Conservation (phyloP, 176 grass and related monocot species). For the Bonia amplexicaulis region DNA sequence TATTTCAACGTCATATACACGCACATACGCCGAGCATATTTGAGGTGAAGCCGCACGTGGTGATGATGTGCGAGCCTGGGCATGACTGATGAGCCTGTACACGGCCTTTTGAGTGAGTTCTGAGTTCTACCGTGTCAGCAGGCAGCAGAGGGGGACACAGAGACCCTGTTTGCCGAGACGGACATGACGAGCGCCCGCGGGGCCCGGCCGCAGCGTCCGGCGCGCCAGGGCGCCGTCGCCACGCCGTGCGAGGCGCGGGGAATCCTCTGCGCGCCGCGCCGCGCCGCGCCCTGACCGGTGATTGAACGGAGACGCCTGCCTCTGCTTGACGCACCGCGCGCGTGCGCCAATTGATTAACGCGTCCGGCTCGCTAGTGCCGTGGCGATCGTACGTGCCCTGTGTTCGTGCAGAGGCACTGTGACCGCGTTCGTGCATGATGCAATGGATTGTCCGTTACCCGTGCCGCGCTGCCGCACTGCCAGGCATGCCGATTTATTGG, state of each 20-base stretch:
- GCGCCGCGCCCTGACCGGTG: not conserved
- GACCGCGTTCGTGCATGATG: constrained; percentile 38
- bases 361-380: not conserved
- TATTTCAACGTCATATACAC: no score
- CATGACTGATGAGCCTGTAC: not conserved
- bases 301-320: not conserved
- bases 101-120: not conserved
- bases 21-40: no score
- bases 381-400: not conserved
- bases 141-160: not conserved
- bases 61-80: not conserved
- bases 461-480: not conserved
- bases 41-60: not conserved
- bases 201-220: not conserved
- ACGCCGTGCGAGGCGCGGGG: not conserved
- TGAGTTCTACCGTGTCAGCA: not conserved
- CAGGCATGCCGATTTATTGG: not conserved
- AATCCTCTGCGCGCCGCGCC: not conserved
- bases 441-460: not conserved
- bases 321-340: not conserved
- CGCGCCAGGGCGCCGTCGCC: not conserved
- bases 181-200: not conserved
- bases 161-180: not conserved
- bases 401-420: not conserved
- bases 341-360: not conserved